These are phyloP conservation scores for Boletus pseudopeckii DNA, from an alignment of 768 basidiomycete genomes.

Conservation along the genomic window DNA sequence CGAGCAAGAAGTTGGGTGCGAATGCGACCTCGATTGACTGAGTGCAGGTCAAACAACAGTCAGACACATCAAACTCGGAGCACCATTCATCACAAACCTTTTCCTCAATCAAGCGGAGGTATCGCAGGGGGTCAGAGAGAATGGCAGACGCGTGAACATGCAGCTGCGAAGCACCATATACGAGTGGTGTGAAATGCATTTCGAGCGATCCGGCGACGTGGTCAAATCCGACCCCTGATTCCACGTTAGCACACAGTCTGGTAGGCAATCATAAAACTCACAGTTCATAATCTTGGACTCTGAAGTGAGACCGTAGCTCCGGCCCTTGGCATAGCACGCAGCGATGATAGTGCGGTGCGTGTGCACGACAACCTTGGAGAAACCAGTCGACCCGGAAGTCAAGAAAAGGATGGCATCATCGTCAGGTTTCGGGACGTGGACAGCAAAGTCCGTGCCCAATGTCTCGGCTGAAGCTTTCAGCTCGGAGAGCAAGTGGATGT, in stretches of 20 bases:
- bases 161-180: constrained; percentile 29
- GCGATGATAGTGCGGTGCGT: constrained; percentile 38
- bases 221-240: constrained; percentile 41
- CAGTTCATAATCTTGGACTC: constrained; percentile 40
- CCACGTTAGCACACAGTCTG: not conserved
- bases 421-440: constrained; percentile 22
- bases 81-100: constrained; percentile 26
- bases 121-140: constrained; percentile 22
- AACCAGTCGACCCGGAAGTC: constrained; percentile 44
- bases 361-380: constrained; percentile 42
- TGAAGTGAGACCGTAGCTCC: constrained; percentile 34
- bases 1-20: no score
- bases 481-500: no score
- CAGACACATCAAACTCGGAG: not conserved
- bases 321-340: constrained; percentile 32
- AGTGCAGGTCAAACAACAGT: no score
- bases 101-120: constrained; percentile 34
- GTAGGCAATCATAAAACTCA: constrained; percentile 3
- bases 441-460: constrained; percentile 12
- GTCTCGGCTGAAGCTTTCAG: constrained; percentile 13
- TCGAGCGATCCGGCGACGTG: constrained; percentile 45
- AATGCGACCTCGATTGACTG: no score
- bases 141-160: constrained; percentile 24
- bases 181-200: constrained; percentile 37
- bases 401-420: constrained; percentile 36